Conservation (phyloP, 768 basidiomycete species). For the Kwoniella heveanensis region DNA sequence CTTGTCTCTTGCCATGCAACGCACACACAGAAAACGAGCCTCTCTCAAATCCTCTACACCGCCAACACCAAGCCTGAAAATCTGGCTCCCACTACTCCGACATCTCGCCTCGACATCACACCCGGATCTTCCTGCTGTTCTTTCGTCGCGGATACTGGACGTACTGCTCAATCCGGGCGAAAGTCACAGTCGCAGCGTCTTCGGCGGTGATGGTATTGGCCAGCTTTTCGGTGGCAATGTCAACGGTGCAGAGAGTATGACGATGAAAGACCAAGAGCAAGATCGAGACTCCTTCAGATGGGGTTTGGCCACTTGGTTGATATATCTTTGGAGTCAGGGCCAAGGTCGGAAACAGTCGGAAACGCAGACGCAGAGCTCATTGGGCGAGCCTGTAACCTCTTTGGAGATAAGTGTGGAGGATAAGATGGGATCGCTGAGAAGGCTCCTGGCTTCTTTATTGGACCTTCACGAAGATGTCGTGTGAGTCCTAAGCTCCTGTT, state of each 20-base stretch:
- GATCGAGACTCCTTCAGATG: conserved; percentile 13
- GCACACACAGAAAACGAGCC: conserved; percentile 4
- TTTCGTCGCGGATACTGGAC: conserved; percentile 31
- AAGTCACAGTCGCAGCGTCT: too few species aligned
- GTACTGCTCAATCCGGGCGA: conserved; percentile 12
- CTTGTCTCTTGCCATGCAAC: too few species aligned
- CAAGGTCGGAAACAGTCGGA: too few species aligned
- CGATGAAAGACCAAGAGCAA: background rate
- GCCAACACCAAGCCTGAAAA: conserved; percentile 29
- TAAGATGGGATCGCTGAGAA: conserved; percentile 5
- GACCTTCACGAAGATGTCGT: conserved; percentile 21
- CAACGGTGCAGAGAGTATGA: too few species aligned
- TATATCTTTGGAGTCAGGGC: conserved; percentile 10
- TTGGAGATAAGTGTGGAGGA: conserved; percentile 2
- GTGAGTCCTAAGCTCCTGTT: too few species aligned
- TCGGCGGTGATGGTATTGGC: too few species aligned
- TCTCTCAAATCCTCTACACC: conserved; percentile 8
- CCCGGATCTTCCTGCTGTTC: conserved; percentile 10
- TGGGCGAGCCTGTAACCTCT: too few species aligned
- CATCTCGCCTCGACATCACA: conserved; percentile 21
- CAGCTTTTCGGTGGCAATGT: too few species aligned
- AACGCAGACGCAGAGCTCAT: background rate
- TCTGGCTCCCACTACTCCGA: conserved; percentile 48
- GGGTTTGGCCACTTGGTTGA: conserved; percentile 22
- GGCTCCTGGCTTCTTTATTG: conserved; percentile 5